These are phyloP conservation scores for Endotrypanum monterogeii DNA, from an alignment of 208 protist species.

Conservation along the genomic window DNA sequence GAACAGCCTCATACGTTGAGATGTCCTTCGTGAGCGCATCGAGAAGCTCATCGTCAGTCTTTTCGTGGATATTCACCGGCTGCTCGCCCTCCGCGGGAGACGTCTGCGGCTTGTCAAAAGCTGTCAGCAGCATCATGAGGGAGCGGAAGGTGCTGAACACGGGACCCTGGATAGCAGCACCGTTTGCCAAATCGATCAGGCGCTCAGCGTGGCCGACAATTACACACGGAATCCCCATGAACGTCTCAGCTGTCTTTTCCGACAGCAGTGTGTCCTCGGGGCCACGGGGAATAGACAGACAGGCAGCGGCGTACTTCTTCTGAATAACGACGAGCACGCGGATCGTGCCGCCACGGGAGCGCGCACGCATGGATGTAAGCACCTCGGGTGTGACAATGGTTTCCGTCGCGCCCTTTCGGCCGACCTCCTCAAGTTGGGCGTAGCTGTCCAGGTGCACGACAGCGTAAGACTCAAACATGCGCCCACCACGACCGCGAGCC, in stretches of 20 bases:
- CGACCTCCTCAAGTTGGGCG: slow-evolving; percentile 62
- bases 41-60: slow-evolving; percentile 30
- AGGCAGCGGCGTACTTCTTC: slow-evolving; percentile 62
- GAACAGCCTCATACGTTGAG: slow-evolving; percentile 42
- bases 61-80: slow-evolving; percentile 32
- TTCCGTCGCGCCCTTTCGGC: slow-evolving; percentile 55
- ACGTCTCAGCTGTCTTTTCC: slow-evolving; percentile 48
- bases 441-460: slow-evolving; percentile 78
- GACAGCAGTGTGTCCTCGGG: slow-evolving; percentile 73
- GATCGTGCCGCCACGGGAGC: slow-evolving; percentile 33
- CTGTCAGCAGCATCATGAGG: slow-evolving; percentile 46
- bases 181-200: slow-evolving; percentile 54
- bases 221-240: slow-evolving; percentile 59
- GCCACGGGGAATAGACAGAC: slow-evolving; percentile 58
- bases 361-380: slow-evolving; percentile 37
- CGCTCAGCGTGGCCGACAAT: slow-evolving; percentile 62
- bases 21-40: slow-evolving; percentile 42
- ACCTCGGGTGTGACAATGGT: slow-evolving; percentile 41
- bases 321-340: slow-evolving; percentile 65
- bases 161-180: slow-evolving; percentile 48
- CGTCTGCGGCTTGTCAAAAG: slow-evolving; percentile 56
- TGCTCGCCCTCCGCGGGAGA: slow-evolving; percentile 11
- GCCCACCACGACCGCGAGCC: slow-evolving; percentile 23
- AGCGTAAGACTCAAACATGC: slow-evolving; percentile 38
- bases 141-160: slow-evolving; percentile 53